Evolutionary conservation across 2,329 filamentous ascomycete genomes (phyloP).

Genomic region (Penicillium concentricum): DNA sequence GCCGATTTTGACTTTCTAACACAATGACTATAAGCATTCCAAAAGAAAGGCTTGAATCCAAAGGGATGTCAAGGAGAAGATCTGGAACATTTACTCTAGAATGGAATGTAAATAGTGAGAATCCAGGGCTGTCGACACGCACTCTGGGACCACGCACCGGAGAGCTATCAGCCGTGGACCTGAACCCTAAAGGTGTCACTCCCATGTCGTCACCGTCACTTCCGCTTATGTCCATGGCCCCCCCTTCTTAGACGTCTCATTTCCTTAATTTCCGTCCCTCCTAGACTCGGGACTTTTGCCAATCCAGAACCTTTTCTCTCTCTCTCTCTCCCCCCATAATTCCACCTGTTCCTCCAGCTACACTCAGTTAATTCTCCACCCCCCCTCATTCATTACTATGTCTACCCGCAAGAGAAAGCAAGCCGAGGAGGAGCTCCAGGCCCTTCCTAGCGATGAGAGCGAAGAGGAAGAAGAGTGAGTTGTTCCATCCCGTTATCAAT

Average conservation of each 20-base stretch:
- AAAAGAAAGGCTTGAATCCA: neutral
- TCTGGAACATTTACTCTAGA: neutral
- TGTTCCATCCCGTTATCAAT: neutral
- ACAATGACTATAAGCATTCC: slow-evolving; percentile 20
- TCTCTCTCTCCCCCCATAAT: neutral
- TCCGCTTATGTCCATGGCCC: slow-evolving; percentile 15
- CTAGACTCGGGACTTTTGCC: slow-evolving; percentile 14
- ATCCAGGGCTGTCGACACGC: slow-evolving; percentile 10
- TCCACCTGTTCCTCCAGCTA: slow-evolving; percentile 5
- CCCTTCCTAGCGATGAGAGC: slow-evolving; percentile 50
- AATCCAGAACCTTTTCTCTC: slow-evolving; percentile 23
- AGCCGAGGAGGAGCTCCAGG: slow-evolving; percentile 49
- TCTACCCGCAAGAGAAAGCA: slow-evolving; percentile 52
- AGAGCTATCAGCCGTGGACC: neutral
- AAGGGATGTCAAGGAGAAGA: neutral
- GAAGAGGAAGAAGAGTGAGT: slow-evolving; percentile 53
- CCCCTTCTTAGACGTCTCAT: slow-evolving; percentile 9
- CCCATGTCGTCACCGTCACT: slow-evolving; percentile 27
- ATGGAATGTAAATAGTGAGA: slow-evolving; percentile 18
- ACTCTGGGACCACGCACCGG: slow-evolving; percentile 15
- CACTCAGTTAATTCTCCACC: slow-evolving; percentile 25
- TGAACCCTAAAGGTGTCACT: slow-evolving; percentile 8
- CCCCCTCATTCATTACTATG: slow-evolving; percentile 44
- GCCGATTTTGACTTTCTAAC: slow-evolving; percentile 42
- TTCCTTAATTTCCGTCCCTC: slow-evolving; percentile 21